phyloP scores from a whole-genome alignment of 208 protist species.

The Angomonas desouzai region DNA sequence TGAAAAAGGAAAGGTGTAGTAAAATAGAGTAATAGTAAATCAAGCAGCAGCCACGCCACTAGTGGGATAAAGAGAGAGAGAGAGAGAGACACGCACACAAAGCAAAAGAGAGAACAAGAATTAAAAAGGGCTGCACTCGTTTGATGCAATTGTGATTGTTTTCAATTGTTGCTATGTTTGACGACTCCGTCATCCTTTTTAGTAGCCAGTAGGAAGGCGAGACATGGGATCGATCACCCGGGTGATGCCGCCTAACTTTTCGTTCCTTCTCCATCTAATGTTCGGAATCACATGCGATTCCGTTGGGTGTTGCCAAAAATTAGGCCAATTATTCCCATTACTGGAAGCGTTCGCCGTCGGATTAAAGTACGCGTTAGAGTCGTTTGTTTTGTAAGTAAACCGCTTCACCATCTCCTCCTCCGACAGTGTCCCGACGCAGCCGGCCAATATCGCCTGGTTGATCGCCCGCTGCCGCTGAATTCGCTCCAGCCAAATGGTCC shows the following conservation, averaged over 20 bases:
- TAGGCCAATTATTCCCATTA: constrained; percentile 74
- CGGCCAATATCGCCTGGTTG: constrained; percentile 52
- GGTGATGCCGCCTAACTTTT: constrained; percentile 84
- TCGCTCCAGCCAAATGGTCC: constrained; percentile 80
- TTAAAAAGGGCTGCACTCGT: background rate
- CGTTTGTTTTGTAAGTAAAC: constrained; percentile 62
- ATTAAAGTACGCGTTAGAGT: constrained; percentile 79
- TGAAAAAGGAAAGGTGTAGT: constrained; percentile 9
- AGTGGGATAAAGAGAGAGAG: constrained; percentile 1
- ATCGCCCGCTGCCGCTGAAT: constrained; percentile 77
- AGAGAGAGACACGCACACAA: background rate
- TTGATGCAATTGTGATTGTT: too few species aligned
- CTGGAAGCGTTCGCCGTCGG: constrained; percentile 35
- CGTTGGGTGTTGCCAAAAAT: constrained; percentile 89
- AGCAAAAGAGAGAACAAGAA: constrained; percentile 4
- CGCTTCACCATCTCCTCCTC: constrained; percentile 32
- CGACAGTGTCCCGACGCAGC: constrained; percentile 27
- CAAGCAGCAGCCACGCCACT: too few species aligned
- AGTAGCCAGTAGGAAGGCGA: constrained; percentile 54
- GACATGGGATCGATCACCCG: constrained; percentile 61
- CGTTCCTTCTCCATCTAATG: constrained; percentile 66
- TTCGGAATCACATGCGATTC: constrained; percentile 70
- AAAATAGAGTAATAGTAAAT: background rate
- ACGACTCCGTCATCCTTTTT: too few species aligned
- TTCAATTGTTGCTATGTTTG: too few species aligned